Percentiles rank a stretch among this genome's conserved stretches.
Evolutionary conservation across 1,284 basidiomycete genomes (phyloP).

Genomic region (Leccinum subrobustum): DNA sequence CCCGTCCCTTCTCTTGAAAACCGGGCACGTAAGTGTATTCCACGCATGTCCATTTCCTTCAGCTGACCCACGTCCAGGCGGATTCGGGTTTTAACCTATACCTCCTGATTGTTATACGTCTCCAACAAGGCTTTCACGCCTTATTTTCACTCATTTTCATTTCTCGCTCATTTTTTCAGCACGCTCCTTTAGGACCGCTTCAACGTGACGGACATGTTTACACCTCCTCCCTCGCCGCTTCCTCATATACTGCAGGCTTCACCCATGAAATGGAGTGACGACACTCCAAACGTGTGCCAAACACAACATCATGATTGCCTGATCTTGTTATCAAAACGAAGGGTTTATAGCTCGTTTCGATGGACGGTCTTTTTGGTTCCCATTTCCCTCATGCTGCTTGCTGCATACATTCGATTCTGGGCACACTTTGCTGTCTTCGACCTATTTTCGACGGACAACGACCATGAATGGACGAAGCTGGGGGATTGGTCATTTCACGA

Average conservation of each 20-base stretch:
- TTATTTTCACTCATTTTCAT: constrained; percentile 14
- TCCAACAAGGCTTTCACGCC: constrained; percentile 9
- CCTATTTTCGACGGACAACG: constrained; percentile 34
- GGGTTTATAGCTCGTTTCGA: constrained; percentile 41
- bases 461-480: constrained; percentile 23
- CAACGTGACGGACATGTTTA: constrained; percentile 41
- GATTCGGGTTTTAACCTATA: not conserved
- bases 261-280: constrained; percentile 1
- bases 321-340: constrained; percentile 36
- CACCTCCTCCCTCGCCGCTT: constrained; percentile 48
- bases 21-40: constrained; percentile 10
- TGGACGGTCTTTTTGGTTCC: constrained; percentile 57
- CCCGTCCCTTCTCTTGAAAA: constrained; percentile 4
- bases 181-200: constrained; percentile 18
- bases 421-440: constrained; percentile 49
- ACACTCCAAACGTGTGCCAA: constrained; percentile 8
- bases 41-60: not conserved
- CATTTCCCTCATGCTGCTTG: constrained; percentile 50
- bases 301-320: constrained; percentile 8
- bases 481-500: constrained; percentile 42
- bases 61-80: constrained; percentile 12
- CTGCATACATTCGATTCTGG: constrained; percentile 48
- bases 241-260: constrained; percentile 20
- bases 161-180: constrained; percentile 28
- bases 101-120: not conserved